Base-by-base conservation (phyloP, 345 rosid genomes). In the Eucalyptus marginata region DNA sequence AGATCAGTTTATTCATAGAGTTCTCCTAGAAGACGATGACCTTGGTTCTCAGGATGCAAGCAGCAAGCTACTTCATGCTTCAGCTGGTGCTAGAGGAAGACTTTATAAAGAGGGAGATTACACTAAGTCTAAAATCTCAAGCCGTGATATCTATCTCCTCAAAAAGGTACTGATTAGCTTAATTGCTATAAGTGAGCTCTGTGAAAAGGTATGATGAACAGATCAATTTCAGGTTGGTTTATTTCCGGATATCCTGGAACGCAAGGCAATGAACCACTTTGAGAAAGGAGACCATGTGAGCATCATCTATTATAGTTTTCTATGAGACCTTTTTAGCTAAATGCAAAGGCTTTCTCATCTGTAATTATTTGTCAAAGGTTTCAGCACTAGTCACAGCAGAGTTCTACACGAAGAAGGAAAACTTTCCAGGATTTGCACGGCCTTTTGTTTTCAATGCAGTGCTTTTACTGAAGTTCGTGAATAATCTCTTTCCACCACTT, bases 361-460 rank as follows among this genome's bases (percentile, higher is more conserved):
- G 47, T 31, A 40, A 62, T 47, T 40, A 44, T 54, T 16, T 5
- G 27, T 86, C 76, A 86, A 94, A 97, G 99, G 94, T 96, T 91
- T 96, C 98, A 83, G 99, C 99, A 91, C 88, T 96, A 93, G 94
- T 96, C 90, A 96, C 99, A 0, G 97, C 97, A 87, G 98, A 97
- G 64, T 97, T 97, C 92, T 97, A 96, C 88, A 90, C 94, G 29
- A 97, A 89, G 93, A 96, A 96, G 91, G 95, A 96, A 66, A 92
- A 94, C 50, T 97, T 97, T 91, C 99, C 98, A 13, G 99, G 99
- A 91, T 97, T 97, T 91, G 99, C 97, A 90, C 92, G 97, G 86
- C 99, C 99, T 84, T 97, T 94, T 92, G 99, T 94, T 27, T 97
- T 94, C 90, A 92, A 95, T 58, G 97, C 99, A 68, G 94, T 94